Base-by-base conservation (phyloP, 805 yeast genomes). In the Suhomyces faveliae region DNA sequence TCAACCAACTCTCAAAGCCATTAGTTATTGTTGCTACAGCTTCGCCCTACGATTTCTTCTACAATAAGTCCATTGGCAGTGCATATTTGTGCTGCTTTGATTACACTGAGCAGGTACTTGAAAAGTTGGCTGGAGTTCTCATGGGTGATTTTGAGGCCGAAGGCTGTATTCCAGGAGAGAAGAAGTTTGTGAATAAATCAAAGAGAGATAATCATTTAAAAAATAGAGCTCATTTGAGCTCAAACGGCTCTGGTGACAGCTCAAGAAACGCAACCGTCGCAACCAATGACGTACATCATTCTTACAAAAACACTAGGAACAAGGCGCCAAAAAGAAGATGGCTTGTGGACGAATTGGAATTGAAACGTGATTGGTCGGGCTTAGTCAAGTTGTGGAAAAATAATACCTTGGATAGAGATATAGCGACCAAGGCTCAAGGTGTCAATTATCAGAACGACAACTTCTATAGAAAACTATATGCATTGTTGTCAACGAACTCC, bases 11-110 rank as follows among this genome's bases (percentile, higher is more conserved):
- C 12, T 48, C 68, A 22, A 80, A 79, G 54, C 85, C 85, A 4
- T 64, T 82, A 56, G 70, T 82, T 10, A 73, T 80, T 3, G 71
- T 81, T n/a, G 83, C 85, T 3, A 81, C 84, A 0, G 77, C 81
- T 48, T 77, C 83, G 4, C 87, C 87, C 1, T 81, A 79, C 54
- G 87, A 83, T 55, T 77, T 82, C 56, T 76, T 78, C 42, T 77
- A 79, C 47, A 80, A 79, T 47, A 74, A 75, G 42, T 72, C 73
- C 38, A 75, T 81, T 24, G 83, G 82, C 1, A 74, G 81, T 42
- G 74, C 82, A 1, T 81, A 81, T 57, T 61, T 82, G 41, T 82
- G 86, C 56, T 76, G 83, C 45, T 82, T 78, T 57, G 87, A 82
- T 61, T 82, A 80, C 58, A 80, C 86, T 1, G 62, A 68, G 15